Conservation (phyloP, 2,329 filamentous ascomycete genomes). For the Fusarium longipes region DNA sequence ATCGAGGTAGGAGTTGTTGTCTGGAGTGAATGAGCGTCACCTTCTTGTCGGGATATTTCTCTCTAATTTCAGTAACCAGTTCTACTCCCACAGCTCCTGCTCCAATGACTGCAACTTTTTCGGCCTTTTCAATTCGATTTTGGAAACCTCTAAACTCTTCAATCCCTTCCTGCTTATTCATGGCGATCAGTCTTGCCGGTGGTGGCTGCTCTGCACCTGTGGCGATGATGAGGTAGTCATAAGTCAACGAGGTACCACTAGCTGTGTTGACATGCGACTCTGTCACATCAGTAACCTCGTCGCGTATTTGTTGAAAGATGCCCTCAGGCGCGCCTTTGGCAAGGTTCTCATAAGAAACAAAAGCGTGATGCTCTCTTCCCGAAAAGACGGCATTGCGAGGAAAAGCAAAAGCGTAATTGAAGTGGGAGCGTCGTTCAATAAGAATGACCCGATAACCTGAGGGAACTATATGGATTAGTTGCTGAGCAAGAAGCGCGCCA, state of each 20-base stretch:
- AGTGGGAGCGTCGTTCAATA: slow-evolving; percentile 33
- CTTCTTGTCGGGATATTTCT: slow-evolving; percentile 7
- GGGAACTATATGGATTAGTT: slow-evolving; percentile 9
- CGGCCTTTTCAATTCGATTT: neutral
- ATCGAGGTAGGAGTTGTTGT: slow-evolving; percentile 17
- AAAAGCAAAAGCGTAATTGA: slow-evolving; percentile 29
- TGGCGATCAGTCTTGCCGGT: slow-evolving; percentile 11
- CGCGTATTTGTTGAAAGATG: slow-evolving; percentile 14
- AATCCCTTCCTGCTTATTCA: neutral
- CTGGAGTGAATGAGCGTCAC: slow-evolving; percentile 28
- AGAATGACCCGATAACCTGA: slow-evolving; percentile 29
- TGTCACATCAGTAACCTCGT: neutral
- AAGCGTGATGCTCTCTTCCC: neutral
- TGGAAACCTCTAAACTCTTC: slow-evolving; percentile 11
- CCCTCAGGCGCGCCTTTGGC: slow-evolving; percentile 1
- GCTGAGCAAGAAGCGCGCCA: slow-evolving; percentile 16
- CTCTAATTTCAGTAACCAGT: slow-evolving; percentile 20
- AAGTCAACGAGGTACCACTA: neutral
- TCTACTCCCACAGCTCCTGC: slow-evolving; percentile 30
- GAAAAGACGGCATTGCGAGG: slow-evolving; percentile 27
- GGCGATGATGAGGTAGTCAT: slow-evolving; percentile 23
- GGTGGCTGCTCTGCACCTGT: slow-evolving; percentile 33
- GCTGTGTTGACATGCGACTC: neutral
- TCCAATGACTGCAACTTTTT: slow-evolving; percentile 14
- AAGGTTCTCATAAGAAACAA: slow-evolving; percentile 24